Base-by-base conservation (phyloP, 805 yeast species). In the Starmerella apis region DNA sequence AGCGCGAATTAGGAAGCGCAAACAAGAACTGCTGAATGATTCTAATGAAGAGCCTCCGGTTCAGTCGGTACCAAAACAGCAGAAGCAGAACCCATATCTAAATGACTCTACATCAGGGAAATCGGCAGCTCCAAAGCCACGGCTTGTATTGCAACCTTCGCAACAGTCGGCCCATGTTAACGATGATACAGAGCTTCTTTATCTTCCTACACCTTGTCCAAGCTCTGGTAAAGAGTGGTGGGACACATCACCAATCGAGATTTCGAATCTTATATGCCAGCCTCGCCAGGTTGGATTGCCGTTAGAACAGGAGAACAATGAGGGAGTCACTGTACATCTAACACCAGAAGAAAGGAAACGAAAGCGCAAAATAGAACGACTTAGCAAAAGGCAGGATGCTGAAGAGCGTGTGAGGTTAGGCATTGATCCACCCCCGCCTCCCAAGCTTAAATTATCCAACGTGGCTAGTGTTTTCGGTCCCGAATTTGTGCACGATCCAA, bases 401-500 rank as follows among this genome's bases (percentile, higher is more conserved):
- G 95, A 86, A 61, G 90, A 86, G 57, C 70, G 83, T 42, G 80
- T 88, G 22, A 75, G 80, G 50, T 68, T 85, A 4, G 98, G 98
- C 0, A 66, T 88, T 18, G 85, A 82, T 43, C 83, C 94, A 0
- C 82, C 94, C 4, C 95, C 96, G 0, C 82, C 82, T 5, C 94
- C 96, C 2, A 92, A 90, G 64, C 83, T 92, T 23, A 85, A 83
- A 59, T 69, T 86, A 39, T 77, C 82, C 38, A 92, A 90, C 62
- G 72, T 92, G 65, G 85, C 86, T 87, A 82, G 75, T 58, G 95
- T 86, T 0, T 69, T 83, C 44, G 85, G 96, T 2, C 79, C 84
- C 58, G 94, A 85, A 51, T 86, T 92, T 6, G 82, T 88, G 43
- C 72, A 76, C 52, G 95, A 92, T 62, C 97, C 98, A 1, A 90